Evolutionary conservation across 257 asterid genomes (phyloP).

Genomic region (Capsicum chinense): DNA sequence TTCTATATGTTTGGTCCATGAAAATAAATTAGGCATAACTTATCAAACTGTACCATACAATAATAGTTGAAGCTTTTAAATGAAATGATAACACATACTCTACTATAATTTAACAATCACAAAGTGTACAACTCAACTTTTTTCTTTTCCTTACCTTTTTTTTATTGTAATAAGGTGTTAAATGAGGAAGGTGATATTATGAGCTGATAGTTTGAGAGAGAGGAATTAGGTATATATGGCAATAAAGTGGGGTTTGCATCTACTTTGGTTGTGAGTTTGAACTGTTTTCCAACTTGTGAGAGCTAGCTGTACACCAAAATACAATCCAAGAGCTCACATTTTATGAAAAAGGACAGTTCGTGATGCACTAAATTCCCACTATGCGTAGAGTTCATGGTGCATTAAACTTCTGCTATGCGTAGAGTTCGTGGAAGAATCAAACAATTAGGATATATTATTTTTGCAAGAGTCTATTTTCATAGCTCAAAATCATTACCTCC

Average conservation of each 20-base stretch:
- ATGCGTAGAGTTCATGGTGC: accelerated
- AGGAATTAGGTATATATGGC: background rate
- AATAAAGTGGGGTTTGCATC: background rate
- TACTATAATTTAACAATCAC: background rate
- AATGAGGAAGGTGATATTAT: background rate
- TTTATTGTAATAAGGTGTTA: background rate
- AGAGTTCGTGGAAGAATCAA: background rate
- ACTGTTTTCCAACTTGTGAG: slow-evolving; percentile 29
- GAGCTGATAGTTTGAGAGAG: background rate
- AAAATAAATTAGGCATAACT: no score
- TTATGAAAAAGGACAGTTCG: background rate
- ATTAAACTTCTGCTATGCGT: accelerated
- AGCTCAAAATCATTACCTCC: accelerated
- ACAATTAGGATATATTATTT: background rate
- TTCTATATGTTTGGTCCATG: no score
- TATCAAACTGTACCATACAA: no score
- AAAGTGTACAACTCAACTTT: background rate
- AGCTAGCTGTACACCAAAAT: background rate
- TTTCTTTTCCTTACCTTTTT: background rate
- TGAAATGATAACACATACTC: background rate
- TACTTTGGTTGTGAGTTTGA: slow-evolving; percentile 29
- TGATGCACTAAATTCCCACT: background rate
- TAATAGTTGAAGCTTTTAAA: background rate
- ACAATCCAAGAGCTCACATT: background rate
- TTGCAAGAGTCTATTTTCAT: accelerated